Conservation (phyloP, 2,329 filamentous ascomycete genomes). For the Chaetomium strumarium region DNA sequence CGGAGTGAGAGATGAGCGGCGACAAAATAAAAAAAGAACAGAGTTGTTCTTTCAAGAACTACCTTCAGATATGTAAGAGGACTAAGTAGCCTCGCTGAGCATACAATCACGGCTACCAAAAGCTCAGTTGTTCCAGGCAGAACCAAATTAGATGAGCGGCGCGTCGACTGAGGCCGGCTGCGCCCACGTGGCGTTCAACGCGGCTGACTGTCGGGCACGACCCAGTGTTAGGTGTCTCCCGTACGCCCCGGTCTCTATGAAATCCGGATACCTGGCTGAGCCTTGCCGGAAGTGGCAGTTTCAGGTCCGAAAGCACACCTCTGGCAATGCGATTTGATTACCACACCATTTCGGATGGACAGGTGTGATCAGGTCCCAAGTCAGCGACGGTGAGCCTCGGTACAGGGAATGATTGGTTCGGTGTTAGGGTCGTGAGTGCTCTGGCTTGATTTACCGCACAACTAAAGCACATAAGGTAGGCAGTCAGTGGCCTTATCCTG, state of each 20-base stretch:
- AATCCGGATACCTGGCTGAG: not conserved
- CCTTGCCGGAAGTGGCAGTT: not conserved
- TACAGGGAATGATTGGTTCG: too few species aligned
- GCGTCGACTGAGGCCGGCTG: not conserved
- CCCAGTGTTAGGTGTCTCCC: not conserved
- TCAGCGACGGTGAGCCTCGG: too few species aligned
- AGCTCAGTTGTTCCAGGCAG: not conserved
- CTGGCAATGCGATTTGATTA: too few species aligned
- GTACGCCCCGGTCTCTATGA: too few species aligned
- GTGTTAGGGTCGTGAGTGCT: too few species aligned
- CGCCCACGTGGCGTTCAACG: slow-evolving; percentile 5
- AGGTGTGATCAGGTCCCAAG: too few species aligned
- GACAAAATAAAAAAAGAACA: not conserved
- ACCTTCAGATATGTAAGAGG: not conserved
- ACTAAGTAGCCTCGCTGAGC: not conserved
- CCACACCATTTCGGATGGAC: too few species aligned
- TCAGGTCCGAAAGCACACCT: too few species aligned
- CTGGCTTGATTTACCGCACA: too few species aligned
- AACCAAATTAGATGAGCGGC: too few species aligned
- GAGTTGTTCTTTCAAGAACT: not conserved
- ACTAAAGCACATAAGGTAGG: too few species aligned
- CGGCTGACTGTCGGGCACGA: not conserved
- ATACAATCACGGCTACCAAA: not conserved
- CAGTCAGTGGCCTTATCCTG: too few species aligned
- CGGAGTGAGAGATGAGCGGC: not conserved